Conservation (phyloP, 2,329 filamentous ascomycete genomes). For the Nemania diffusa region DNA sequence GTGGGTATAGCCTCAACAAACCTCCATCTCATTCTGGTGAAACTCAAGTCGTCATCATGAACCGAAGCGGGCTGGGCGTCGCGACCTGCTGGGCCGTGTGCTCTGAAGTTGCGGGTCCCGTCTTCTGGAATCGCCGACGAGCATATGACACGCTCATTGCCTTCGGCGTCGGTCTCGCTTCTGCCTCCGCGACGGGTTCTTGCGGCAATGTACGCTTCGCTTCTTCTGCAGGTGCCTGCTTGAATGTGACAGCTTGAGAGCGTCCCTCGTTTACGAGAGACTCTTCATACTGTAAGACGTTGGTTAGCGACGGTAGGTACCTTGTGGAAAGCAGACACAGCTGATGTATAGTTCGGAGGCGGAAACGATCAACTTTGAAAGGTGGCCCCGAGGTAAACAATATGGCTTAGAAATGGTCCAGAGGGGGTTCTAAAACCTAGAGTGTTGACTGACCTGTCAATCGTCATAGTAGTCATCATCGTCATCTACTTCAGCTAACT, state of each 20-base stretch:
- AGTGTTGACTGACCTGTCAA: constrained; percentile 50
- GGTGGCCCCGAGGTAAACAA: constrained; percentile 20
- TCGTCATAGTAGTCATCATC: constrained; percentile 90
- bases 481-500: constrained; percentile 90
- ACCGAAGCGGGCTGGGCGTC: constrained; percentile 74
- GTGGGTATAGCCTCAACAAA: constrained; percentile 29
- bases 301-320: constrained; percentile 69
- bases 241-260: constrained; percentile 68
- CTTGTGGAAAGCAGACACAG: constrained; percentile 20
- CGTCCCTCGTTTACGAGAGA: constrained; percentile 91
- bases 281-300: constrained; percentile 72
- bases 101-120: constrained; percentile 57
- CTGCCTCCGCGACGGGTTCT: constrained; percentile 54
- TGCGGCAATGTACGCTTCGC: constrained; percentile 54
- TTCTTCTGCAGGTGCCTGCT: constrained; percentile 53
- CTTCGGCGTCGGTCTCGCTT: constrained; percentile 41
- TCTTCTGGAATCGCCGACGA: constrained; percentile 61
- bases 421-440: constrained; percentile 33
- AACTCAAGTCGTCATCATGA: constrained; percentile 69
- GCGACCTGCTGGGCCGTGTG: constrained; percentile 61
- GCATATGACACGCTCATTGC: constrained; percentile 51
- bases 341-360: neutral
- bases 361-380: constrained; percentile 13
- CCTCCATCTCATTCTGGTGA: constrained; percentile 46
- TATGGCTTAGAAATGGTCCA: constrained; percentile 27